Base-by-base conservation (phyloP, 345 rosid genomes). In the Gossypioides kirkii region DNA sequence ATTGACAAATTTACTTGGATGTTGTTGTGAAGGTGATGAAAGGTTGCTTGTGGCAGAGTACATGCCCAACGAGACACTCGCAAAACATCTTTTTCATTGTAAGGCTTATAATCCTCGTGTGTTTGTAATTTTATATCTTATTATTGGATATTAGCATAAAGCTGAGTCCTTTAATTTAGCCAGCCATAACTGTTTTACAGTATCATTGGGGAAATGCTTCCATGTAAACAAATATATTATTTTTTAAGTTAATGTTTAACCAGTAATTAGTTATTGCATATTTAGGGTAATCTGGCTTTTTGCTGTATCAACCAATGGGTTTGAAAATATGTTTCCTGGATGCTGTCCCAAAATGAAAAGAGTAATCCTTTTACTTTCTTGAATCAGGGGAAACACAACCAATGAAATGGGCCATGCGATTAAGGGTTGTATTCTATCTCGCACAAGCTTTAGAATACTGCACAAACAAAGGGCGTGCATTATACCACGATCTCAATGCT, bases 401-500 rank as follows among this genome's bases (percentile, higher is more conserved):
- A 20, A 92, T 95, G 98, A 88, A 92, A 81, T 92, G 99, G 99
- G 87, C 94, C 20, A 95, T 95, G 98, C 86, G 99, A 79, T 81
- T 95, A 60, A 84, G 98, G 69, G 99, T 95, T 82, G 99, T 92
- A 36, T 76, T 95, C 69, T 85, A 95, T 88, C 90, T 95, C 53
- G 98, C 97, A 0, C 89, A 92, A 82, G 99, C 98, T 77, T 84
- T 92, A 84, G 97, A 95, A 73, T 90, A 95, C 80, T 95, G 99
- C 81, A 90, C 89, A 43, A 86, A 76, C 82, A 89, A 85, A 83
- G 98, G 92, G 18, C 93, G 98, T 79, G 89, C 74, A 6, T 80
- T 95, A 38, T 95, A 95, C 75, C 99, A 95, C 42, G 99, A 95
- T 77, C 93, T 95, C 71, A 92, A 95, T 82, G 99, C 98, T 36